Percentiles rank a stretch among this genome's conserved stretches.
These are phyloP conservation scores for Candida khao-thaluensis DNA, from an alignment of 805 yeast species.

Conservation along the genomic window DNA sequence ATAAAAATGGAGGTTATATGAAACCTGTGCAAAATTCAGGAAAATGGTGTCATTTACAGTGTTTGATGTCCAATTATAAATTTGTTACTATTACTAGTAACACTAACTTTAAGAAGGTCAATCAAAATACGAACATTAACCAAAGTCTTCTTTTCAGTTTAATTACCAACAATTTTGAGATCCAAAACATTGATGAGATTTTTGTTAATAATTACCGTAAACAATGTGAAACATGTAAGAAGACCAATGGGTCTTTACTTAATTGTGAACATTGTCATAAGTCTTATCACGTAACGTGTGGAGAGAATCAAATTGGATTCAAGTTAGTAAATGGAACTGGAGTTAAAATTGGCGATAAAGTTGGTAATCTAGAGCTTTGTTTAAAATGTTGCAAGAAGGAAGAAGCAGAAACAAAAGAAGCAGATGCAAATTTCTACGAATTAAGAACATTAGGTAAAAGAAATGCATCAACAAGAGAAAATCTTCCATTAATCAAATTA, in stretches of 20 bases:
- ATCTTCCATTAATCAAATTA: constrained; percentile 37
- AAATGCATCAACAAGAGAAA: constrained; percentile 25
- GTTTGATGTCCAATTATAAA: constrained; percentile 59
- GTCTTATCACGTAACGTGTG: constrained; percentile 56
- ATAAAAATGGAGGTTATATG: constrained; percentile 55
- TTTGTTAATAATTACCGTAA: constrained; percentile 26
- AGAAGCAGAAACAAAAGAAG: no score
- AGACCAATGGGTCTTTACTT: constrained; percentile 48
- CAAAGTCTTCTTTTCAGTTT: not conserved
- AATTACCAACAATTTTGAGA: constrained; percentile 18
- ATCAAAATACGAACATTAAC: not conserved
- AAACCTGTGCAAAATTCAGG: constrained; percentile 62
- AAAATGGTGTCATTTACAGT: constrained; percentile 75
- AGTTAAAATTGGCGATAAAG: constrained; percentile 23
- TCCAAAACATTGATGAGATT: constrained; percentile 29
- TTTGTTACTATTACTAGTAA: constrained; percentile 18
- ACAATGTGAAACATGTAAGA: constrained; percentile 46
- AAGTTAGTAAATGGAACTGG: constrained; percentile 31
- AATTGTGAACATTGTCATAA: constrained; percentile 47
- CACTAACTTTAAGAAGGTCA: not conserved
- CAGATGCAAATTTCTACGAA: constrained; percentile 27
- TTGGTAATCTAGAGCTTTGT: constrained; percentile 46
- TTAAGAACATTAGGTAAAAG: constrained; percentile 32
- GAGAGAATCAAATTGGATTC: constrained; percentile 56
- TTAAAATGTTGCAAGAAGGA: constrained; percentile 36